These are phyloP conservation scores for Elaeis guineensis DNA, from an alignment of 176 grass and related monocot species.

Conservation along the genomic window DNA sequence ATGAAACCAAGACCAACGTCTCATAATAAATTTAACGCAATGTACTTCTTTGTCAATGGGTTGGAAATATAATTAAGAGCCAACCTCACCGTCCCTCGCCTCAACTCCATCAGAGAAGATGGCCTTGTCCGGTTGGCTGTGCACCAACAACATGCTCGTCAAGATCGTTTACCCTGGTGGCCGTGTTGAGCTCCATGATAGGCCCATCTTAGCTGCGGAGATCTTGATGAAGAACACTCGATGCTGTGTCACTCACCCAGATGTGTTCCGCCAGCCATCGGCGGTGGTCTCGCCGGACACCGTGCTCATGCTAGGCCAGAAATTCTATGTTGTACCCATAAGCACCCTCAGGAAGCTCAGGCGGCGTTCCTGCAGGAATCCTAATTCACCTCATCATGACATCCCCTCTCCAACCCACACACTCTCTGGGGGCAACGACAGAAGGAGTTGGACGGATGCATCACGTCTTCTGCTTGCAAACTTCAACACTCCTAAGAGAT, in stretches of 20 bases:
- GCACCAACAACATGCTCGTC: constrained; percentile 23
- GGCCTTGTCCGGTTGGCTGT: constrained; percentile 18
- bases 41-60: too few species aligned
- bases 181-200: constrained; percentile 42
- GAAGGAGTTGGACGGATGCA: too few species aligned
- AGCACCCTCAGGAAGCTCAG: constrained; percentile 43
- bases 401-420: too few species aligned
- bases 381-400: neutral
- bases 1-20: too few species aligned
- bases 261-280: constrained; percentile 41
- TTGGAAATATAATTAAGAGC: too few species aligned
- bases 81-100: too few species aligned
- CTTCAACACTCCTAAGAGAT: too few species aligned
- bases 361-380: constrained; percentile 8
- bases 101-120: neutral
- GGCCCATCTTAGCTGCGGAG: constrained; percentile 30
- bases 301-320: constrained; percentile 28
- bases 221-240: constrained; percentile 42
- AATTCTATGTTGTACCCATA: constrained; percentile 46
- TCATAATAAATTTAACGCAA: too few species aligned
- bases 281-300: constrained; percentile 30
- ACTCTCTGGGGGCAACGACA: too few species aligned
- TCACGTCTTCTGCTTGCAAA: too few species aligned
- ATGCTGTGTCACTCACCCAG: constrained; percentile 40
- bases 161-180: constrained; percentile 49